Percentiles rank a stretch among this genome's conserved stretches.
These are phyloP conservation scores for Cryptococcus neoformans DNA, from an alignment of 1,284 basidiomycete genomes.

Conservation along the genomic window DNA sequence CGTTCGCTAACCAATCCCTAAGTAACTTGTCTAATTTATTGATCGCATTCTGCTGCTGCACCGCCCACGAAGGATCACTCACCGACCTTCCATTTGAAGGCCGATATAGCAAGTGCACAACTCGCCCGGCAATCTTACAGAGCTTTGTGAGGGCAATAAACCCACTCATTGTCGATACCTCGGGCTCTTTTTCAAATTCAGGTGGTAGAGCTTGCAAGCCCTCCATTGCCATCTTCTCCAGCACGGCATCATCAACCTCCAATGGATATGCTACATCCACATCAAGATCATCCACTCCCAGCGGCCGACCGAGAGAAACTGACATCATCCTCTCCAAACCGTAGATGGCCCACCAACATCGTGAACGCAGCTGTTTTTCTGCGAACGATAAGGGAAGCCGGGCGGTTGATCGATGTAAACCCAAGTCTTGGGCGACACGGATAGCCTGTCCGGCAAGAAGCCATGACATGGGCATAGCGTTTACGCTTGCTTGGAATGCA, in stretches of 20 bases:
- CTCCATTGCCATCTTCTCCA: constrained; percentile 50
- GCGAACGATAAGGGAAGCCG: constrained; percentile 64
- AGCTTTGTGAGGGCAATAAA: constrained; percentile 69
- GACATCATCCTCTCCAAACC: constrained; percentile 79
- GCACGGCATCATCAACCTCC: constrained; percentile 71
- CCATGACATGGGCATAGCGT: constrained; percentile 88
- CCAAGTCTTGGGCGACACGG: constrained; percentile 79
- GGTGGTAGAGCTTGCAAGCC: background rate
- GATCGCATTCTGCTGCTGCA: constrained; percentile 67
- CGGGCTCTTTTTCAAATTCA: constrained; percentile 54
- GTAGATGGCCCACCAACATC: constrained; percentile 90
- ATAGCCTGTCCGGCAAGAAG: constrained; percentile 82
- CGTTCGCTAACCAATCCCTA: constrained; percentile 72
- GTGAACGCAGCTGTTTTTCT: constrained; percentile 80
- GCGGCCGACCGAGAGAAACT: constrained; percentile 67
- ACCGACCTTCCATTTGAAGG: constrained; percentile 34
- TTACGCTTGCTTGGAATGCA: constrained; percentile 82
- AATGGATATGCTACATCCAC: constrained; percentile 62
- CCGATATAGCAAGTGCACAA: constrained; percentile 55
- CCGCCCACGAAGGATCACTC: constrained; percentile 64
- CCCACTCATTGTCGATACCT: constrained; percentile 61
- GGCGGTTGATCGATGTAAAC: constrained; percentile 78
- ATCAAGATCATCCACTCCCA: constrained; percentile 52
- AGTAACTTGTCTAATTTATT: constrained; percentile 72
- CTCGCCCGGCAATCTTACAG: constrained; percentile 71